Percentiles rank a stretch among this genome's conserved stretches.
These are phyloP conservation scores for Musa acuminata DNA, from an alignment of 176 grass and related monocot species.

Conservation along the genomic window DNA sequence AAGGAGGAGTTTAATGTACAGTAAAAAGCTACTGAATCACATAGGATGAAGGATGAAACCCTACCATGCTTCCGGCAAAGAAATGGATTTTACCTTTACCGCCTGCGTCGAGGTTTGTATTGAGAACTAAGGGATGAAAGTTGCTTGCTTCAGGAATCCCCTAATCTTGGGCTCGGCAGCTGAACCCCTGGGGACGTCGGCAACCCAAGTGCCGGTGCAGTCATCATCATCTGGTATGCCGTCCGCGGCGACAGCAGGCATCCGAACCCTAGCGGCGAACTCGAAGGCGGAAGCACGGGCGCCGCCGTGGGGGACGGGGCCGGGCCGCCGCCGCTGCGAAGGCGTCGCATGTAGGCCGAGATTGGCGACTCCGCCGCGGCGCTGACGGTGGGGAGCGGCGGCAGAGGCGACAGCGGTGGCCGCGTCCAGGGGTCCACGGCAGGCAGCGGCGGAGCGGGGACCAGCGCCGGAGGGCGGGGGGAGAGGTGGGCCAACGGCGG, in stretches of 20 bases:
- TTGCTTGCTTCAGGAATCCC: constrained; percentile 3
- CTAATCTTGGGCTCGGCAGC: constrained; percentile 24
- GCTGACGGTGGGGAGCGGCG: constrained; percentile 65
- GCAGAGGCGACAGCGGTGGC: constrained; percentile 52
- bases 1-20: background rate
- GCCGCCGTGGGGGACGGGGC: background rate
- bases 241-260: constrained; percentile 23
- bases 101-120: too few relatives aligned
- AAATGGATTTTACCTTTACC: background rate
- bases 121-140: background rate
- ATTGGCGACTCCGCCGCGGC: constrained; percentile 87
- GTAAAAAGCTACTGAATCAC: background rate
- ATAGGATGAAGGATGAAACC: too few relatives aligned
- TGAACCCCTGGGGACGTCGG: constrained; percentile 27
- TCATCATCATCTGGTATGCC: constrained; percentile 27
- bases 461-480: background rate
- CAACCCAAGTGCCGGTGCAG: constrained; percentile 9
- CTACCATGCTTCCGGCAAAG: background rate
- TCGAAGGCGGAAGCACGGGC: constrained; percentile 22
- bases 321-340: constrained; percentile 31
- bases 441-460: background rate
- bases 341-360: constrained; percentile 93
- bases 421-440: constrained; percentile 11
- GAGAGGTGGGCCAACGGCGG: constrained; percentile 25
- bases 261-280: constrained; percentile 44